Conservation (phyloP, 106 monocot genomes). For the Chionographis japonica region DNA sequence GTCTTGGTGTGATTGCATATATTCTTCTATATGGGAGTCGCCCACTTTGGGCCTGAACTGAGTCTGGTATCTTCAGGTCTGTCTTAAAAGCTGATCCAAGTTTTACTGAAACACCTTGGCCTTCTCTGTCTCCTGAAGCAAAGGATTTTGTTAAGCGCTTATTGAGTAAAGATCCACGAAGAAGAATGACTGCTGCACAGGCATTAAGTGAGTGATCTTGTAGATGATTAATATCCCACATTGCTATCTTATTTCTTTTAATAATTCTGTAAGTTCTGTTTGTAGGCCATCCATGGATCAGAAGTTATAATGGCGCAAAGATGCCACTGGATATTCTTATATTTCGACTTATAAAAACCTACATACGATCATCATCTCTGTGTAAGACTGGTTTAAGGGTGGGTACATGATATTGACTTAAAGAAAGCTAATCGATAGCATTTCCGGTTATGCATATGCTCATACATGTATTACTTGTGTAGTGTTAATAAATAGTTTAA, state of each 20-base stretch:
- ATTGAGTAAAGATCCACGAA: slow-evolving; percentile 82
- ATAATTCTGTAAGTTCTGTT: not conserved
- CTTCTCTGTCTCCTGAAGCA: slow-evolving; percentile 62
- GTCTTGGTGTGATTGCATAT: slow-evolving; percentile 84
- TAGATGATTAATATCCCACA: not conserved
- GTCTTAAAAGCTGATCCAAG: slow-evolving; percentile 87
- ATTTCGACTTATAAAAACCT: slow-evolving; percentile 62
- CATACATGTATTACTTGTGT: too few relatives aligned
- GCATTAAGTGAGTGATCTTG: slow-evolving; percentile 48
- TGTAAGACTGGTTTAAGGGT: slow-evolving; percentile 88
- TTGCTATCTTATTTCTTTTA: slow-evolving; percentile 1
- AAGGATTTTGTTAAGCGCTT: slow-evolving; percentile 84
- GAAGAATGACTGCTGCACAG: slow-evolving; percentile 84
- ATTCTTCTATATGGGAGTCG: slow-evolving; percentile 89
- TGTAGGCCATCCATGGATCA: slow-evolving; percentile 86
- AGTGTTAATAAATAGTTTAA: too few relatives aligned
- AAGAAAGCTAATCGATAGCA: not conserved
- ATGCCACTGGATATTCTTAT: slow-evolving; percentile 67
- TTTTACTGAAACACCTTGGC: slow-evolving; percentile 78
- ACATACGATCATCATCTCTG: slow-evolving; percentile 67
- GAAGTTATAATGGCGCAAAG: slow-evolving; percentile 45
- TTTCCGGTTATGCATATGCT: too few relatives aligned
- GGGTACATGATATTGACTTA: not conserved
- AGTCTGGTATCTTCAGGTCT: slow-evolving; percentile 83
- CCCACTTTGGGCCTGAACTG: slow-evolving; percentile 88